Percentiles rank a stretch among this genome's conserved stretches.
These are phyloP conservation scores for Phlebiopsis flavidoalba DNA, from an alignment of 768 basidiomycete species.

Conservation along the genomic window DNA sequence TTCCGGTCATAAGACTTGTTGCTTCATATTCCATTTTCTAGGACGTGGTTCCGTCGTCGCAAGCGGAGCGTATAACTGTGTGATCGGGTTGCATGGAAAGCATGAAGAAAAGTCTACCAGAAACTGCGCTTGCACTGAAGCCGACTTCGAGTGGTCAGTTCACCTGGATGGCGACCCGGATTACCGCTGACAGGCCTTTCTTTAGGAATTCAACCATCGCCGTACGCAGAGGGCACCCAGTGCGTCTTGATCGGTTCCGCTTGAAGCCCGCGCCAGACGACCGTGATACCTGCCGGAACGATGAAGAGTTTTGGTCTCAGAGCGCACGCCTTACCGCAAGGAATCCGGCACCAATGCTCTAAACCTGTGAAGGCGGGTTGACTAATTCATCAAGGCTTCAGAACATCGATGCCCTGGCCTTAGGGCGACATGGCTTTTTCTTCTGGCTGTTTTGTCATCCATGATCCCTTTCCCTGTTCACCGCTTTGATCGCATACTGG, in stretches of 20 bases:
- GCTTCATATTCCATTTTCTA: background rate
- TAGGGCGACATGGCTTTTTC: conserved; percentile 58
- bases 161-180: background rate
- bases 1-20: background rate
- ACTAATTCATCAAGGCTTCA: conserved; percentile 74
- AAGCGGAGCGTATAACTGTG: conserved; percentile 73
- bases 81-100: conserved; percentile 72
- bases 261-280: conserved; percentile 57
- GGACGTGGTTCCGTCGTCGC: conserved; percentile 93
- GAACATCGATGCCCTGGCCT: conserved; percentile 81
- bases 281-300: conserved; percentile 52
- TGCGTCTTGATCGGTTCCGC: conserved; percentile 80
- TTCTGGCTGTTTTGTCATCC: conserved; percentile 85
- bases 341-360: conserved; percentile 86
- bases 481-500: conserved; percentile 73
- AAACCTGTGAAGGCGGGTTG: conserved; percentile 75
- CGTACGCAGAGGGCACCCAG: conserved; percentile 59
- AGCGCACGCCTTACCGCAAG: conserved; percentile 87
- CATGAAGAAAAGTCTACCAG: conserved; percentile 45
- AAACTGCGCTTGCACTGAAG: conserved; percentile 66
- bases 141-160: conserved; percentile 93
- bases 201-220: conserved; percentile 88
- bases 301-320: conserved; percentile 88
- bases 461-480: conserved; percentile 73
- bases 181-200: background rate